phyloP scores from a whole-genome alignment of 768 basidiomycete species.

The Amanita pallidorosea region DNA sequence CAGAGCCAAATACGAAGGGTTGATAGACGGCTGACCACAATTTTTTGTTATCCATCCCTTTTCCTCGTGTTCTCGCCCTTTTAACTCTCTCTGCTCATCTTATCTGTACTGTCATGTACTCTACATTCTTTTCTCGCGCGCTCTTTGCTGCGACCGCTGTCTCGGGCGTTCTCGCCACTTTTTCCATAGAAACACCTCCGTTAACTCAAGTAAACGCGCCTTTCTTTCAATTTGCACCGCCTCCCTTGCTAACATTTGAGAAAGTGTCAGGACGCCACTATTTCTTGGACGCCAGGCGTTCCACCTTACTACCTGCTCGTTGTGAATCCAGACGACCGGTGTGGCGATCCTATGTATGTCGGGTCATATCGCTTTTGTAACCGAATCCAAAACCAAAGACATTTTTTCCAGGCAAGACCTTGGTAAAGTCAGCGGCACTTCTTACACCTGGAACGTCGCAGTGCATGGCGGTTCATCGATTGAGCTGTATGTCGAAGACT shows the following conservation, averaged over 20 bases:
- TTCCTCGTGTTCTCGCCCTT: conserved; percentile 15
- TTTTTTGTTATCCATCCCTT: conserved; percentile 10
- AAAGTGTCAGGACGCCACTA: conserved; percentile 40
- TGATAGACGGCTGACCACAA: not conserved
- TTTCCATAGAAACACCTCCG: conserved; percentile 40
- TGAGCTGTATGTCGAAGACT: conserved; percentile 43
- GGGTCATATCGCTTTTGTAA: not conserved
- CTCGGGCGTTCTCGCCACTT: conserved; percentile 39
- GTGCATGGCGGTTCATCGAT: conserved; percentile 39
- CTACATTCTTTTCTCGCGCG: conserved; percentile 66
- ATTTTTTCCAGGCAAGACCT: conserved; percentile 39
- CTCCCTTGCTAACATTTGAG: conserved; percentile 4
- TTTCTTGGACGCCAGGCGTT: conserved; percentile 40
- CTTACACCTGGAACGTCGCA: conserved; percentile 32
- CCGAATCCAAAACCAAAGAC: conserved; percentile 1
- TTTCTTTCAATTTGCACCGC: not conserved
- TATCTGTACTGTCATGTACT: conserved; percentile 49
- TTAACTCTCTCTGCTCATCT: conserved; percentile 17
- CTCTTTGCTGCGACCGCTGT: conserved; percentile 52
- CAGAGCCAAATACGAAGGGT: not conserved
- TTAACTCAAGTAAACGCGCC: conserved; percentile 39
- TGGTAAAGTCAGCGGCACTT: conserved; percentile 38
- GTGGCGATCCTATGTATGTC: conserved; percentile 51
- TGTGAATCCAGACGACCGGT: conserved; percentile 41
- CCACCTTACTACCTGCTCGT: conserved; percentile 51